A percentile compares a stretch with the other conserved stretches of the same genome.
Conservation (phyloP, 2,329 filamentous ascomycete genomes). For the Camptophora hylomeconis region DNA sequence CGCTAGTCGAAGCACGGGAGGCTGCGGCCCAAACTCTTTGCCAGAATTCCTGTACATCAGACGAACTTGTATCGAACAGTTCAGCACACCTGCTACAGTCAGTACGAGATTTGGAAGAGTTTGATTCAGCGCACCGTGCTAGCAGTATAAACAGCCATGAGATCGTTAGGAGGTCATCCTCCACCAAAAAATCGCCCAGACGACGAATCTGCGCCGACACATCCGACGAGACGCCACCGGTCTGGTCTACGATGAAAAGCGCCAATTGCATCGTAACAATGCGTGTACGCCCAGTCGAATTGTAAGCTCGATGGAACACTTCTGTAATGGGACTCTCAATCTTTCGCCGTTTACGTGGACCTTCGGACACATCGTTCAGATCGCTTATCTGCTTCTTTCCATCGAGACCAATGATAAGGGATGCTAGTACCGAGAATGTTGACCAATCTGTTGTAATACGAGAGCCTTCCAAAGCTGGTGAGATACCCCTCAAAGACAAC, state of each 20-base stretch:
- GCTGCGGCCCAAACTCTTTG: conserved; percentile 10
- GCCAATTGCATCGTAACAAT: too few relatives aligned
- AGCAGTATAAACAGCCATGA: too few relatives aligned
- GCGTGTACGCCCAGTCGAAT: too few relatives aligned
- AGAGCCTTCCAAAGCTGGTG: conserved; percentile 23
- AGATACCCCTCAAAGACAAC: conserved; percentile 25
- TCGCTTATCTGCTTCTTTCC: not conserved
- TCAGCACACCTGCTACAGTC: too few relatives aligned
- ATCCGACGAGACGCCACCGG: too few relatives aligned
- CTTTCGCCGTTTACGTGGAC: conserved; percentile 11
- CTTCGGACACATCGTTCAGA: conserved; percentile 1
- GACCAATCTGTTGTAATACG: conserved; percentile 29
- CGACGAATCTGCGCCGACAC: too few relatives aligned
- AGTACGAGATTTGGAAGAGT: too few relatives aligned
- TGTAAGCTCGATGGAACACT: conserved; percentile 6
- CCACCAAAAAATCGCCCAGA: not conserved
- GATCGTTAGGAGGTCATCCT: not conserved
- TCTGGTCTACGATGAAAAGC: too few relatives aligned
- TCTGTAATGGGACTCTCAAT: conserved; percentile 6
- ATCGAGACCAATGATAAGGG: conserved; percentile 14
- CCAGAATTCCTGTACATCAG: too few relatives aligned
- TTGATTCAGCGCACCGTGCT: too few relatives aligned
- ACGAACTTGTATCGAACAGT: too few relatives aligned
- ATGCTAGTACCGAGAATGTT: conserved; percentile 26
- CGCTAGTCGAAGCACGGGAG: conserved; percentile 7